These are phyloP conservation scores for Pedinophyceae sp. DNA, from an alignment of 139 green algal species.

Conservation along the genomic window DNA sequence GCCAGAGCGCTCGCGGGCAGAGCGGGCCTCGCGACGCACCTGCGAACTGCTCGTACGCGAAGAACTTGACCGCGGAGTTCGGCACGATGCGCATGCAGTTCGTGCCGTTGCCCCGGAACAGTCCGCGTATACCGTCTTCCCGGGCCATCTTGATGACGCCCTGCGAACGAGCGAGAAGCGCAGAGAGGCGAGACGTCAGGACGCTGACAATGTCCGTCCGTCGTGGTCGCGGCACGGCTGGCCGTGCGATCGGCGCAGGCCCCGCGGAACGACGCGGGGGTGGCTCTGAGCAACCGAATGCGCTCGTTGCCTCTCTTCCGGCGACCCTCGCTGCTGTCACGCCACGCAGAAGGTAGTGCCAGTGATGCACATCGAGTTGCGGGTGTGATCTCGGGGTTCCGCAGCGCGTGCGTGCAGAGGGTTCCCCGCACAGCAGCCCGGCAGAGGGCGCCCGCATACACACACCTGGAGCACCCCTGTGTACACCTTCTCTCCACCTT, in stretches of 20 bases:
- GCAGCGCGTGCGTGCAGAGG: slow-evolving; percentile 11
- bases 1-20: background rate
- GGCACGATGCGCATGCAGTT: slow-evolving; percentile 97
- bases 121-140: slow-evolving; percentile 66
- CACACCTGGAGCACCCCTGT: slow-evolving; percentile 62
- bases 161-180: slow-evolving; percentile 16
- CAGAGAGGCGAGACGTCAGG: background rate
- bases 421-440: background rate
- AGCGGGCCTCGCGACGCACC: too few species aligned
- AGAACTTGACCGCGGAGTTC: slow-evolving; percentile 95
- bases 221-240: background rate
- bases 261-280: background rate
- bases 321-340: too few species aligned
- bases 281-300: too few species aligned
- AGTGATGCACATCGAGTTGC: background rate
- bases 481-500: slow-evolving; percentile 84
- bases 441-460: background rate
- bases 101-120: slow-evolving; percentile 95
- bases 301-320: too few species aligned
- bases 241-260: too few species aligned
- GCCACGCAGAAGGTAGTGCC: background rate
- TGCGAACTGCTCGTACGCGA: slow-evolving; percentile 83
- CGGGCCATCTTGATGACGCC: slow-evolving; percentile 65
- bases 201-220: background rate
- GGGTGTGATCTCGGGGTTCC: background rate